phyloP scores from a whole-genome alignment of 169 alveolate genomes.

The Babesia bovis region DNA sequence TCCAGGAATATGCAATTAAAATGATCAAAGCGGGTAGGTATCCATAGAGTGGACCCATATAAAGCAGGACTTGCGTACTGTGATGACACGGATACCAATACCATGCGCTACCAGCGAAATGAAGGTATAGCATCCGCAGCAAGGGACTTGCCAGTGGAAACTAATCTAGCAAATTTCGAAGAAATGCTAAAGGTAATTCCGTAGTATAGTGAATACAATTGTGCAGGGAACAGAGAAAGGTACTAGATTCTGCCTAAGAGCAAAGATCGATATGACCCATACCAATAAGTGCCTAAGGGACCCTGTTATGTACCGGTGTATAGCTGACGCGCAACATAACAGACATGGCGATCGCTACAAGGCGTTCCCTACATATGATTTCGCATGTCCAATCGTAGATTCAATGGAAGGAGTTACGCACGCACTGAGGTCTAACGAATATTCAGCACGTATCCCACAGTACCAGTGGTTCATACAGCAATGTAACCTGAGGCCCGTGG shows the following conservation, averaged over 20 bases:
- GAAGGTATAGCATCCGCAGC: conserved; percentile 90
- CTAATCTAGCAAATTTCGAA: conserved; percentile 87
- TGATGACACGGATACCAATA: conserved; percentile 94
- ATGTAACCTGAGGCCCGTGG: conserved; percentile 86
- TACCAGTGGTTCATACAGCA: conserved; percentile 92
- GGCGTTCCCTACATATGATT: conserved; percentile 98
- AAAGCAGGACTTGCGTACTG: conserved; percentile 90
- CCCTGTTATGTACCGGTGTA: conserved; percentile 96
- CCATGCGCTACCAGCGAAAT: conserved; percentile 95
- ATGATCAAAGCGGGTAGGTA: conserved; percentile 80
- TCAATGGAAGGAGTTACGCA: conserved; percentile 97
- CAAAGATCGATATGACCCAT: conserved; percentile 92
- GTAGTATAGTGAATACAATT: background rate
- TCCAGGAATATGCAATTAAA: conserved; percentile 84
- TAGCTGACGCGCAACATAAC: conserved; percentile 90
- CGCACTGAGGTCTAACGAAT: conserved; percentile 96
- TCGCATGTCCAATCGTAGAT: conserved; percentile 98
- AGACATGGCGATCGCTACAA: conserved; percentile 91
- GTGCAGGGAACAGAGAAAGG: conserved; percentile 84
- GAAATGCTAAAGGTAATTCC: conserved; percentile 78
- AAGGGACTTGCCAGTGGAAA: conserved; percentile 87
- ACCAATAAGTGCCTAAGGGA: conserved; percentile 96
- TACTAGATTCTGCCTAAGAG: conserved; percentile 94
- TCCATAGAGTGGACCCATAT: background rate
- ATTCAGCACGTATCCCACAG: conserved; percentile 94